Evolutionary conservation across 2,329 filamentous ascomycete species (phyloP), one percentile per base, ranked within the genome.

Genomic region (Sclerotinia spermophila): DNA sequence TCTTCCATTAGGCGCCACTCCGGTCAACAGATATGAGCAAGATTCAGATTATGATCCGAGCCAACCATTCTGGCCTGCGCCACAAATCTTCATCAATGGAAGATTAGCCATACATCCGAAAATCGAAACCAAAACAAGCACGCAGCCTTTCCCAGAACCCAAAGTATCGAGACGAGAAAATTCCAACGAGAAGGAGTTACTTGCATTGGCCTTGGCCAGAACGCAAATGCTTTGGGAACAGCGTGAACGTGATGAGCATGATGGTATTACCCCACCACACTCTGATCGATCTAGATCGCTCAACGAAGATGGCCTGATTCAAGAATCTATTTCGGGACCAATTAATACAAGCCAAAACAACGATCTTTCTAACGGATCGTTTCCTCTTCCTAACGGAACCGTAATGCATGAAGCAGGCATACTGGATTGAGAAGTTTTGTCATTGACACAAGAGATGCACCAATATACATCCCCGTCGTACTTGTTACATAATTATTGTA

Each of bases 11-110:
- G 71, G 67, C 44, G 60, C 68, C 40, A 59, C 70, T 58, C 66
- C 71, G 13, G 56, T 72, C 30, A 73, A 72, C 27, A 89, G 89
- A 77, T 90, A 86, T 86, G 88, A 84, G 77, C 81, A 82, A 68
- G 88, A 90, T 74, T 86, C 87, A 2, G 85, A 85, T 71, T 82
- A 82, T 0, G 82, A 82, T 68, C 83, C 83, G n/a, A 84, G 82
- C 71, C 80, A 84, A 58, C 82, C 82, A 5, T 88, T 87, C 76
- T 85, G 85, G 6, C 88, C 88, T 1, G 81, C 85, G 71, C 83
- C 83, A 74, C 88, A 86, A 76, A 86, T 87, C 76, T 90, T 86
- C 74, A 74, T 88, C 74, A 86, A 89, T 75, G 89, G 88, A 44
- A 74, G 80, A 13, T 77, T 88, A 44, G 81, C 87, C 17, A 81